Conservation (phyloP, 306 rosid species). For the Acacia acuminata region DNA sequence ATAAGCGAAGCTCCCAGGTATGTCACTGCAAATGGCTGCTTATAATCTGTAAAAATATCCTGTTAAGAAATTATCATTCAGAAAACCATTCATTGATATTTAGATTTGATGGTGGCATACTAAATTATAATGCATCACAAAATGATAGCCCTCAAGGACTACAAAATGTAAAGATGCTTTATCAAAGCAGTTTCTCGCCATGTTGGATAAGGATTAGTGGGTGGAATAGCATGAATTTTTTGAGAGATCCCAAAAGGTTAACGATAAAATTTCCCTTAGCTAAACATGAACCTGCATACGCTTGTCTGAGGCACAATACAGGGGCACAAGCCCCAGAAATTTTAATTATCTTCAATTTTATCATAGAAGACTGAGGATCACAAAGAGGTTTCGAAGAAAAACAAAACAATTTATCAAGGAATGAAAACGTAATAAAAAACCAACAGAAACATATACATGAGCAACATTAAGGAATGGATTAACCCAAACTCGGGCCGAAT, state of each 20-base stretch:
- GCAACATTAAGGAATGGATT: slow-evolving; percentile 14
- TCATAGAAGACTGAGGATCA: not conserved
- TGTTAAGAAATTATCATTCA: slow-evolving; percentile 41
- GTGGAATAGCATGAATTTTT: not conserved
- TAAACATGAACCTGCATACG: not conserved
- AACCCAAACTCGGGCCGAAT: not conserved
- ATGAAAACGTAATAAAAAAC: not conserved
- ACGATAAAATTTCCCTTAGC: slow-evolving; percentile 1
- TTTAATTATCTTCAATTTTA: not conserved
- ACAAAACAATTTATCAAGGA: not conserved
- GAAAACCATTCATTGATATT: slow-evolving; percentile 29
- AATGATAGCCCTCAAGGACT: not conserved
- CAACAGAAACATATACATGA: not conserved
- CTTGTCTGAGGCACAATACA: not conserved
- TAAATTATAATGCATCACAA: slow-evolving; percentile 15
- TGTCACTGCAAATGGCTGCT: slow-evolving; percentile 97
- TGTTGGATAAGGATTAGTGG: slow-evolving; percentile 1
- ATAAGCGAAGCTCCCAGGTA: slow-evolving; percentile 98
- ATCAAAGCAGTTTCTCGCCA: not conserved
- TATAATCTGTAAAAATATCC: slow-evolving; percentile 80
- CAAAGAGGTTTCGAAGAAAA: not conserved
- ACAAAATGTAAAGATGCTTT: slow-evolving; percentile 1
- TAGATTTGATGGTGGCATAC: slow-evolving; percentile 12
- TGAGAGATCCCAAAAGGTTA: not conserved
- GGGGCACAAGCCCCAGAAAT: slow-evolving; percentile 13